These are phyloP conservation scores for Euryodendron excelsum DNA, from an alignment of 148 eudicot species.

Conservation along the genomic window DNA sequence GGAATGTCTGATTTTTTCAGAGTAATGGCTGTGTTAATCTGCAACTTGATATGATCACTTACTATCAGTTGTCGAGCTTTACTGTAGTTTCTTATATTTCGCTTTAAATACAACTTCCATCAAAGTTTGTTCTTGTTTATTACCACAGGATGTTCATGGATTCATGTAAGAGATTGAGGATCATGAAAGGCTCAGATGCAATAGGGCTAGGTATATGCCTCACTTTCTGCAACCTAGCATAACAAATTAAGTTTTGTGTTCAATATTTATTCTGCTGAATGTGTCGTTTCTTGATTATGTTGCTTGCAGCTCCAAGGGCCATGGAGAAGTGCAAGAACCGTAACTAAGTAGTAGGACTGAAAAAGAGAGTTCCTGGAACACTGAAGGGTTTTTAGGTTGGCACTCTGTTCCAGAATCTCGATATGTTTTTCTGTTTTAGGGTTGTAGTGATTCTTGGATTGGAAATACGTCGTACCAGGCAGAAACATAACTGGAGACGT, in stretches of 20 bases:
- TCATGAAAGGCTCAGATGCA: constrained; percentile 65
- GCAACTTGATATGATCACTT: not conserved
- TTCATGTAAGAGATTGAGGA: constrained; percentile 57
- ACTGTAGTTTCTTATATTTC: not conserved
- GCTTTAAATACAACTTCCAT: not conserved
- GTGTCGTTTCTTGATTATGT: not conserved
- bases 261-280: no score
- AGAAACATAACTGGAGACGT: constrained; percentile 17
- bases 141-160: constrained; percentile 38
- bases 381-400: constrained; percentile 15
- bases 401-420: not conserved
- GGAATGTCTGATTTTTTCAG: not conserved
- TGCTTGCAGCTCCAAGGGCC: constrained; percentile 50
- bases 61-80: not conserved
- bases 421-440: constrained; percentile 2
- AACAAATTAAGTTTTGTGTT: no score
- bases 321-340: constrained; percentile 40
- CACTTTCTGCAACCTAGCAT: no score
- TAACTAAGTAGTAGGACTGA: constrained; percentile 11
- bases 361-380: not conserved
- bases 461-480: constrained; percentile 3
- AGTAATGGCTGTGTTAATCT: not conserved
- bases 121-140: constrained; percentile 1
- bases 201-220: constrained; percentile 57
- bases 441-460: constrained; percentile 8